Evolutionary conservation across 371 early-diverging fungal genomes (phyloP), one percentile per base, ranked within the genome.

Genomic region (Mucor plumbeus): DNA sequence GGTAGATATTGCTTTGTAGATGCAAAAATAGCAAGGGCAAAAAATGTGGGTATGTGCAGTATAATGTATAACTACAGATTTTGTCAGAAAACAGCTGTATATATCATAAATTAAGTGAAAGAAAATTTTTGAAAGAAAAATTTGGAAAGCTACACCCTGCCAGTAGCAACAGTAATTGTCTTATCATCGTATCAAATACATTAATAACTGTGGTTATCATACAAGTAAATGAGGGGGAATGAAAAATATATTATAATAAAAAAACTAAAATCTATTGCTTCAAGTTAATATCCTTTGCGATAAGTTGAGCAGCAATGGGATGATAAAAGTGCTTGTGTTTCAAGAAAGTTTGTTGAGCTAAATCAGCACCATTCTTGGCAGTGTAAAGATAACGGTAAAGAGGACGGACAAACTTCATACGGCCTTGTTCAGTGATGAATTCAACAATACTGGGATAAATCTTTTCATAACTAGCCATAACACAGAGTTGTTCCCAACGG

Each of bases 371-470:
- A 69, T 87, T 86, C 61, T 82, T 80, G 57, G 87, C 87, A 60
- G 84, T 76, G 79, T 85, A 80, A 14, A 93, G 70, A 19, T 79
- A 74, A 50, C 92, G 85, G 73, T 92, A 95, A 31, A 96, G 82
- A 61, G 93, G 91, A 38, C 95, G 81, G 4, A 95, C 93, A 76
- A 87, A 97, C 81, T 99, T 99, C 98, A 97, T 98, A 55, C 99
- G 85, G 13, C 99, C 99, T 77, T 96, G 95, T 62, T 88, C 83
- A 5, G 87, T 88, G 8, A 97, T 80, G 74, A 99, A 96, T 19
- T 82, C 81, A 10, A 89, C 89, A 0, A 94, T 93, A 2, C 86
- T 76, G 14, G 90, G 89, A 66, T 90, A 92, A 55, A 95, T 89
- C 36, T 85, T 80, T 75, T 92, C 89, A 68, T 94, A 92, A 61